phyloP scores from a whole-genome alignment of 1,284 basidiomycete genomes.

The Flammula alnicola region DNA sequence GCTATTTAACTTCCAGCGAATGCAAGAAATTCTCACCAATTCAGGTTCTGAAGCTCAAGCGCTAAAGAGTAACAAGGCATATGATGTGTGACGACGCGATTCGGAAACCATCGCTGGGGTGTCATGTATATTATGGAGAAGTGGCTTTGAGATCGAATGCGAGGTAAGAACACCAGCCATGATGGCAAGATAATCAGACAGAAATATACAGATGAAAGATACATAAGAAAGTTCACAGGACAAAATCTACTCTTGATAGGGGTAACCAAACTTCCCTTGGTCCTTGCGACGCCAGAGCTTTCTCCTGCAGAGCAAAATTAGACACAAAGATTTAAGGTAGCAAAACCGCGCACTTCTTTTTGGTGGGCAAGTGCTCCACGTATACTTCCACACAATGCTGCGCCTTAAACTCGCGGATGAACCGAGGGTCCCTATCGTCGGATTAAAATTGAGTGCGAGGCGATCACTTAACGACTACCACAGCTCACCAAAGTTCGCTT shows the following conservation, averaged over 20 bases:
- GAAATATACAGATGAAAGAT: not conserved
- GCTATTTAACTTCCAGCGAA: no score
- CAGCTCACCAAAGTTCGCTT: slow-evolving; percentile 88
- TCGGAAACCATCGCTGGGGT: no score
- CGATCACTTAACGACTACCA: not conserved
- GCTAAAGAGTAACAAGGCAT: no score
- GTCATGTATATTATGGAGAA: no score
- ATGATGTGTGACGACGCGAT: no score
- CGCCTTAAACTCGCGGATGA: slow-evolving; percentile 92
- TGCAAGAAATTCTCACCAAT: no score
- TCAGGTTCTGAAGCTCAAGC: no score
- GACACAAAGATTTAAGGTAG: slow-evolving; percentile 1
- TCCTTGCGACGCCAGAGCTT: slow-evolving; percentile 92
- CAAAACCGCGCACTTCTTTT: slow-evolving; percentile 79
- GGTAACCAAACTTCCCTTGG: slow-evolving; percentile 84
- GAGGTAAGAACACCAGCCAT: no score
- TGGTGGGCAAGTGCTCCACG: slow-evolving; percentile 79
- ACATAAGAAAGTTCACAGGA: not conserved
- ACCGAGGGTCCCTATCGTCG: slow-evolving; percentile 85
- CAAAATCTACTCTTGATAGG: slow-evolving; percentile 82
- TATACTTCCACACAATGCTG: slow-evolving; percentile 88
- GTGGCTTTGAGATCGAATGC: no score
- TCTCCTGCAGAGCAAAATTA: slow-evolving; percentile 54
- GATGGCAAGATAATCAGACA: not conserved
- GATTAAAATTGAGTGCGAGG: not conserved